Evolutionary conservation across 768 basidiomycete species (phyloP), one percentile per base, ranked within the genome.

Genomic region (Rickenella mellea): DNA sequence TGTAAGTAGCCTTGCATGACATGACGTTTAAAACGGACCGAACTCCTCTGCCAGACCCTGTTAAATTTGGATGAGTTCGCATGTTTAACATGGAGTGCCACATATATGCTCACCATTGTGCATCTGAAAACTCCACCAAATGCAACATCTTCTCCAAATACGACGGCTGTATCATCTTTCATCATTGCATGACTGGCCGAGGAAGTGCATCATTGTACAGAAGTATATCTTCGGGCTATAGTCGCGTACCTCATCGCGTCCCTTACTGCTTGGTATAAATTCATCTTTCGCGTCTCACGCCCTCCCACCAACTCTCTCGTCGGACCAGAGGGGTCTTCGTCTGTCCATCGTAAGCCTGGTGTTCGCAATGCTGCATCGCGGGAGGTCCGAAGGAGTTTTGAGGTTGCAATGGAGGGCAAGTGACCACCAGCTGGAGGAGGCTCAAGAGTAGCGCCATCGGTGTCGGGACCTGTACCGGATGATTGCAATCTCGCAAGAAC

Each of bases 111-210:
- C 42, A 88, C 88, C 83, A 91, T 88, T 0, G 88, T 90, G 51
- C 90, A 94, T 45, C 92, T 73, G 53, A 97, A 97, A 11, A 97
- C 92, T 3, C 92, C 92, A 9, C 92, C 92, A 50, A 94, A 96
- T 0, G 83, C 85, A 36, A 97, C 89, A 48, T 91, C 87, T 55
- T 86, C 82, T 6, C 92, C 92, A 52, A 96, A 96, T 0, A 96
- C 80, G 4, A 94, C 78, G 2, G 93, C 82, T 40, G 66, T 83
- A 40, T 89, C 85, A 54, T 97, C 90, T 55, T 88, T 91, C 24
- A 73, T 65, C 15, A 97, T 62, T 4, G 87, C 86, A 45, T 85
- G 89, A 44, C 89, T 89, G 43, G 9, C 30, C 8, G 22, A 15
- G 30, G 22, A 17, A 28, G 12, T 8, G 41, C 7, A n/a, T 36